Base-by-base conservation (phyloP, 2,329 filamentous ascomycete genomes). In the Ascocoryne sarcoides region DNA sequence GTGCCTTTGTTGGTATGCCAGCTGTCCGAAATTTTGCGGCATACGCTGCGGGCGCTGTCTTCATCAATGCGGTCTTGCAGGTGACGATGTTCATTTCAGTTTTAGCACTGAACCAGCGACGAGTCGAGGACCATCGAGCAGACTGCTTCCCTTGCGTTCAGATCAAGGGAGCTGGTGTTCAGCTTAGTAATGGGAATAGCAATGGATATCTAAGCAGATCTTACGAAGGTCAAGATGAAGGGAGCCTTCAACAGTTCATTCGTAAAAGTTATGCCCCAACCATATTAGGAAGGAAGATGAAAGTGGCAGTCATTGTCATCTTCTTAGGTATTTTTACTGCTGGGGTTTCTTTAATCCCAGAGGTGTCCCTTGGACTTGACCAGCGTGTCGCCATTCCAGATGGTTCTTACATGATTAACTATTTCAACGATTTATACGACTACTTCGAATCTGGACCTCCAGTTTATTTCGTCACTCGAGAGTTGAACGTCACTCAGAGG, bases 21-120 rank as follows among this genome's bases (percentile, higher is more conserved):
- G 92, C 92, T 2, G 93, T 98, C 32, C 79, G 88, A 47, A 98
- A 98, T 63, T 98, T 98, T 63, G 93, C 92, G 12, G 81, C 90
- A 2, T 98, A 98, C 59, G 92, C 92, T 10, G 89, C 92, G 2
- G 92, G 92, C 37, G 92, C 92, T 9, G 92, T 98, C 9, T 81
- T 96, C 53, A 90, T 98, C 70, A 98, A 98, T 59, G 93, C 93
- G 0, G 61, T 96, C n/a, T 68, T 98, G 4, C 92, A 98, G 61
- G 83, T 96, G 51, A 98, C 93, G 1, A 90, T 96, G 79, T 98
- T 98, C 58, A 76, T 95, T 29, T 90, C 93, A 1, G 82, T 96
- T 3, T 71, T 98, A 5, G 79, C 89, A 2, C 72, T 95, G 43
- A 98, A 98, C 57, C 92, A 98, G 64, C 76, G 79, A 58, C 77